phyloP scores from a whole-genome alignment of 2,329 filamentous ascomycete genomes.

The Colletotrichum sp. region DNA sequence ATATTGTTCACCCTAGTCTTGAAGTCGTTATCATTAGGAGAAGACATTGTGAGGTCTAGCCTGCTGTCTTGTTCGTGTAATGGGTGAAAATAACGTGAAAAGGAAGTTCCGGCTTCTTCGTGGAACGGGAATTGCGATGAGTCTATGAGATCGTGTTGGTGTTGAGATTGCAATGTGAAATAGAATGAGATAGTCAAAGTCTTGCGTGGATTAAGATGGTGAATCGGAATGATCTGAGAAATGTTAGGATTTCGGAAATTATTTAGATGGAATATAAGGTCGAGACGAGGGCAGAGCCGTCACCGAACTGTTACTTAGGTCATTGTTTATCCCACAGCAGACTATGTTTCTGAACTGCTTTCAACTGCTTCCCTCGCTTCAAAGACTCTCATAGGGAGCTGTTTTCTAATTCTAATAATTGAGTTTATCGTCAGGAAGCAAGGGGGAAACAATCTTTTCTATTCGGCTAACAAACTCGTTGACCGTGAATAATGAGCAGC shows the following conservation, averaged over 20 bases:
- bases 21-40: not conserved
- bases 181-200: rapidly evolving
- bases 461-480: not conserved
- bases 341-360: not conserved
- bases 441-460: rapidly evolving
- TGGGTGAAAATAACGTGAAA: not conserved
- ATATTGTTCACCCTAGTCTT: not conserved
- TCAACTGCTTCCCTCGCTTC: not conserved
- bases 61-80: not conserved
- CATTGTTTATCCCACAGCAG: not conserved
- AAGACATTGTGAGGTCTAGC: not conserved
- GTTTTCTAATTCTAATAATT: rapidly evolving
- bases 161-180: not conserved
- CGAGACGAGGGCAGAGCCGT: rapidly evolving
- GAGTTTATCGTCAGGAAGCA: not conserved
- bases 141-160: not conserved
- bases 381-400: not conserved
- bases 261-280: not conserved
- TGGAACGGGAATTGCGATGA: not conserved
- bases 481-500: not conserved
- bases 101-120: rapidly evolving
- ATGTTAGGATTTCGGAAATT: rapidly evolving
- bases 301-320: rapidly evolving
- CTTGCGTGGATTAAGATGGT: rapidly evolving
- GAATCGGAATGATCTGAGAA: not conserved